Base-by-base conservation (phyloP, 1,284 basidiomycete genomes). In the Leccinum angustisporum region DNA sequence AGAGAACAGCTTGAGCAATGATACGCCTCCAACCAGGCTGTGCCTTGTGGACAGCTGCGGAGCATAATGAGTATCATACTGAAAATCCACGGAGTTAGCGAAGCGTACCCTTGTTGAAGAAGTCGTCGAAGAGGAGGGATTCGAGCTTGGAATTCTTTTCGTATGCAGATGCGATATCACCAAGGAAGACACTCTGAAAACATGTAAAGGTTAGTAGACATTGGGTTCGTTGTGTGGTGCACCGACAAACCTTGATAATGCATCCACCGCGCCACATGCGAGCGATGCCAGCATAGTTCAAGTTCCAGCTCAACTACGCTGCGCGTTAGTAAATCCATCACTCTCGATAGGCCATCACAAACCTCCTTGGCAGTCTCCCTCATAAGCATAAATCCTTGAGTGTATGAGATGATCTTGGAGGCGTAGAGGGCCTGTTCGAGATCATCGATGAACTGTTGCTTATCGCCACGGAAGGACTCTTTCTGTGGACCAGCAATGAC, bases 381-480 rank as follows among this genome's bases (percentile, higher is more conserved):
- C 96, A 99, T 98, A 72, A 99, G 87, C 90, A 99, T 97, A 85
- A 99, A 99, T 70, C 97, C 97, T 81, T 99, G 97, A 27, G 97
- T 94, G 84, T 99, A 97, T 46, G 95, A 97, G 72, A 97, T 95
- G 79, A 99, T 97, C 87, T 99, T 99, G 73, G 95, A 97, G 55
- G 96, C 97, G 80, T 99, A 99, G 65, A 99, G 86, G 58, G 97
- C 97, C 79, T 99, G 97, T 82, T 99, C 97, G 67, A 99, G 91
- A 79, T 99, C 95, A 71, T 95, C 93, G 76, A 99, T 97, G 83
- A 99, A 99, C 77, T 97, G 92, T 78, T 97, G 86, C 86, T 98
- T 98, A 87, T 98, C 95, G 68, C 97, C 97, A 71, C 91, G 89
- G 92, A 99, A 98, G 50, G 88, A 80, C 77, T 97, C 92, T 77